Evolutionary conservation across 2,329 filamentous ascomycete genomes (phyloP), one percentile per base, ranked within the genome.

Genomic region (Lachnellula hyalina): DNA sequence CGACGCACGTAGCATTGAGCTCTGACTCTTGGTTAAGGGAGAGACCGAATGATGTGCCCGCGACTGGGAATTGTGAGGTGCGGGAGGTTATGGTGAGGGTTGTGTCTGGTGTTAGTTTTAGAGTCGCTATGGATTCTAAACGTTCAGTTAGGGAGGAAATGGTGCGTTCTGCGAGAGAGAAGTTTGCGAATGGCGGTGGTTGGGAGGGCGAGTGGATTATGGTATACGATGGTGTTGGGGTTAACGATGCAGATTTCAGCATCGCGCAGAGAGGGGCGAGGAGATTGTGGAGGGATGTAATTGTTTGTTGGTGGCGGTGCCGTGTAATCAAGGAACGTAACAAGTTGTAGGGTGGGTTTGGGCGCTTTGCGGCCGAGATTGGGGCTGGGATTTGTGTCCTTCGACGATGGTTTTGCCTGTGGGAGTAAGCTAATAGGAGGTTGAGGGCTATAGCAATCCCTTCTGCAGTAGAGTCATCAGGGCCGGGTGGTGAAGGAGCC

Each of bases 351-450:
- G 81, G 73, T 2, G 75, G 75, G 6, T 71, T 73, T 21, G 77
- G 68, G 36, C 75, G 74, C 56, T 77, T 78, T 50, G 75, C 74
- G 73, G 56, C 84, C 66, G 5, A 63, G 41, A 69, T 63, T 15
- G 85, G 80, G 7, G 75, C 73, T 8, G 85, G 85, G 1, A 84
- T 76, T 32, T 85, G 81, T 1, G 85, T 87, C 52, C 91, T 82
- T 44, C 81, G 80, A 40, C 83, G 76, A 57, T 90, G 81, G 61
- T 86, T 91, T 67, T 88, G 82, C 9, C 87, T 83, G 69, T 97
- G 93, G 2, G 89, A 84, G 60, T 92, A 85, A 48, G 81, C 82
- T 7, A 97, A 82, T 2, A 96, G 77, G 21, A 96, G 78, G 41
- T 90, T 85, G 3, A 96, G 77, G 0, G 83, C 79, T 49, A 88